Evolutionary conservation across 1,284 basidiomycete genomes (phyloP), one percentile per base, ranked within the genome.

Genomic region (Ceratobasidium sp.): DNA sequence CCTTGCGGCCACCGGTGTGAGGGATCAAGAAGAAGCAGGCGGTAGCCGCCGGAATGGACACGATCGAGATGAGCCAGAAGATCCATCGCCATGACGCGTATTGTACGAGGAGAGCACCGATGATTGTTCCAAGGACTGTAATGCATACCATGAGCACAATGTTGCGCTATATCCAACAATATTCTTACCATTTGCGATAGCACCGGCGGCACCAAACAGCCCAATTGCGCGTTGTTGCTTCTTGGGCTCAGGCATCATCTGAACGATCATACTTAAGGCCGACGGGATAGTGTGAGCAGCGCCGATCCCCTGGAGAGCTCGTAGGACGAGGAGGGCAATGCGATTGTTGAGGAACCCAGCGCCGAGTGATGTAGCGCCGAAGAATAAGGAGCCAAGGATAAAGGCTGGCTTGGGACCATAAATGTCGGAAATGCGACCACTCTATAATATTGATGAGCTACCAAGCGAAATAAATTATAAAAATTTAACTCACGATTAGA

Each of bases 161-260:
- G 1, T 68, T 10, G 17, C 13, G 7, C n/a, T 13, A 33, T 13
- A 28, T 23, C n/a, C 20, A 17, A 52, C 17, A n/a, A 50, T 54
- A 7, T 26, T 77, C 86, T 33, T 77, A 88, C 88, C 84, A 79
- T 88, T 86, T 17, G 85, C 88, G 20, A 87, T 78, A 10, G 86
- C 86, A 33, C 87, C 88, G 74, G 85, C 85, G 0, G 86, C 87
- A 62, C 87, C 87, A 71, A 88, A 87, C 6, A 87, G 80, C 20
- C 84, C 84, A 50, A 89, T 86, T 0, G 87, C 88, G 48, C 85
- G 85, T 52, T 87, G 84, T 81, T 89, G 88, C 79, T 86, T 84
- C 1, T 78, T 78, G 5, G 87, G 85, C 33, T 88, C 85, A 0
- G 87, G 85, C 80, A 89, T 89, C 64, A 87, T 81, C 40, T 84